Evolutionary conservation across 441 rosid species (phyloP), one percentile per base, ranked within the genome.

Genomic region (Sinapis alba): DNA sequence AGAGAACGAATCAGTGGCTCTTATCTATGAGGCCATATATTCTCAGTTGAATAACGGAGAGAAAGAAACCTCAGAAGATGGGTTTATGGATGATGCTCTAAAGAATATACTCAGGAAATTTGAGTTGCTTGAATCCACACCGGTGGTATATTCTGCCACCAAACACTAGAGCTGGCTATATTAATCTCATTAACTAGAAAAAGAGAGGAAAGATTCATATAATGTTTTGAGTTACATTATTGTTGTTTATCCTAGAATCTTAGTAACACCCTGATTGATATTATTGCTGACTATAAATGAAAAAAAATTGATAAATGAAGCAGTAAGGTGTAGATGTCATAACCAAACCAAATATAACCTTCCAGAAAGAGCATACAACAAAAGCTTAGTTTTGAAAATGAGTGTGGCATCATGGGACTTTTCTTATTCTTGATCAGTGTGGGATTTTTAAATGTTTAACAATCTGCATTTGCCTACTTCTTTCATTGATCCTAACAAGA

Each of bases 31-130:
- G 60, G 80, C 81, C 0, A 81, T 88, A 27, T 86, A 89, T 62
- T 76, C 86, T 19, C 86, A 79, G 43, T 41, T 80, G 23, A 81
- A 54, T 41, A 75, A 32, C 30, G 68, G n/a, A 62, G 75, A 83
- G 69, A 69, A 65, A 10, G 74, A 75, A 79, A 69, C 28, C 2
- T 68, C 72, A 5, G 82, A 85, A 65, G 78, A 71, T 0, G 79
- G n/a, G 38, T 20, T 66, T 51, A 51, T 72, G 50, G 72, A 65
- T 47, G n/a, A 26, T 41, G 34, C 45, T 65, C 50, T 89, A 53
- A 88, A 82, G 74, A 84, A 83, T 70, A 74, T 85, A 69, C 87
- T 93, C 10, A 80, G 43, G 77, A 88, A 85, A 69, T 84, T 90
- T 30, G 90, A 83, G 0, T 86, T 84, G 74, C 93, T 93, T 4